Evolutionary conservation across 2,329 filamentous ascomycete genomes (phyloP).

Genomic region (Clathrospora elynae): DNA sequence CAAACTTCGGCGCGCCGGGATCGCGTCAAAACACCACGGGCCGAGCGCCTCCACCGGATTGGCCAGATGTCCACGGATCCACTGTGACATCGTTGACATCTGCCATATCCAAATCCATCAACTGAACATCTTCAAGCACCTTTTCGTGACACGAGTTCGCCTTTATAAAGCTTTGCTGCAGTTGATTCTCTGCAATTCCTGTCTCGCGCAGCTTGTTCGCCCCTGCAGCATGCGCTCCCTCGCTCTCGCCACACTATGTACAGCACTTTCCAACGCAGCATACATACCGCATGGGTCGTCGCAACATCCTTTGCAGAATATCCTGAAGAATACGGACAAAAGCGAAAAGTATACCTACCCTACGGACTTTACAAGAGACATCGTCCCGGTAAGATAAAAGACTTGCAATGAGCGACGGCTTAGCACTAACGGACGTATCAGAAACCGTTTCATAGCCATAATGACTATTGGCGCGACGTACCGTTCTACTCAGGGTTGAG

Average conservation of each 20-base stretch:
- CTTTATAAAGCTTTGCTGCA: background rate
- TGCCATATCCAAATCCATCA: conserved; percentile 14
- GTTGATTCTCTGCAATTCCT: background rate
- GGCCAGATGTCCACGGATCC: conserved; percentile 25
- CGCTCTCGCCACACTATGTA: conserved; percentile 21
- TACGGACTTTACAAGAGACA: conserved; percentile 64
- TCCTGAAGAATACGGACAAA: conserved; percentile 60
- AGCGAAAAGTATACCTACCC: conserved; percentile 63
- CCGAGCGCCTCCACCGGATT: conserved; percentile 19
- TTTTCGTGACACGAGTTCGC: conserved; percentile 2
- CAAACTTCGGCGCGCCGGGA: too few species aligned
- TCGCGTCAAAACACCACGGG: conserved; percentile 13
- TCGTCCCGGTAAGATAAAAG: conserved; percentile 56
- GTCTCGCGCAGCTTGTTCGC: background rate
- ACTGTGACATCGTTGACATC: conserved; percentile 28
- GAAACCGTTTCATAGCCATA: conserved; percentile 63
- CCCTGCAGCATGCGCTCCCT: conserved; percentile 28
- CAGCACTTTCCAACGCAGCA: conserved; percentile 27
- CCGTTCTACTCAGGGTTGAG: conserved; percentile 60
- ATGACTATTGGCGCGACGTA: conserved; percentile 62
- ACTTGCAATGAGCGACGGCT: background rate
- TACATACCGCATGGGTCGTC: conserved; percentile 48
- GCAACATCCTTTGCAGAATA: conserved; percentile 57
- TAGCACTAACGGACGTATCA: conserved; percentile 23
- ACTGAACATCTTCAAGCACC: conserved; percentile 6